These are phyloP conservation scores for Parietaria judaica DNA, from an alignment of 306 rosid species.

Conservation along the genomic window DNA sequence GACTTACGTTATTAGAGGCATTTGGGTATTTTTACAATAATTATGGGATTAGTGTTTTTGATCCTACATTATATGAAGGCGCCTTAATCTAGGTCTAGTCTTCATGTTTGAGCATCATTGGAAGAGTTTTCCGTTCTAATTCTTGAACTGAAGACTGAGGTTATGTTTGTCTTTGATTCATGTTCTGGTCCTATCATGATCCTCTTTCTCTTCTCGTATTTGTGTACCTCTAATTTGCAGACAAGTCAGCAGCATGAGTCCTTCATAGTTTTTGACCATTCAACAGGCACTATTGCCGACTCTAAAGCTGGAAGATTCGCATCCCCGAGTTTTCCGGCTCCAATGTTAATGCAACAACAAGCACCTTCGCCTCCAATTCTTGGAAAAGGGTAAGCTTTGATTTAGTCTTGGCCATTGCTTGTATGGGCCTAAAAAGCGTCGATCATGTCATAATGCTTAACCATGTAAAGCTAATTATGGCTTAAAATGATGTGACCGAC, in stretches of 20 bases:
- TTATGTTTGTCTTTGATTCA: too few species aligned
- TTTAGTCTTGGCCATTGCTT: conserved; percentile 1
- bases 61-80: too few species aligned
- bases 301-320: conserved; percentile 40
- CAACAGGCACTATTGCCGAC: conserved; percentile 39
- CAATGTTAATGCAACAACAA: conserved; percentile 47
- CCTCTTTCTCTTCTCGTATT: conserved; percentile 6
- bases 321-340: conserved; percentile 45
- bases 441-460: neutral
- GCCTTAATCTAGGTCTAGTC: too few species aligned
- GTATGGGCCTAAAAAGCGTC: neutral
- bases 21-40: too few species aligned
- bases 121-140: too few species aligned
- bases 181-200: neutral
- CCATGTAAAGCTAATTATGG: neutral
- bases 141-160: too few species aligned
- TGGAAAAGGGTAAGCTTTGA: conserved; percentile 71
- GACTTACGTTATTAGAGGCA: too few species aligned
- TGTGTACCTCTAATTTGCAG: conserved; percentile 19
- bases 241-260: conserved; percentile 44
- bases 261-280: conserved; percentile 42
- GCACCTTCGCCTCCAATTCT: conserved; percentile 49
- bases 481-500: neutral
- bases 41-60: too few species aligned
- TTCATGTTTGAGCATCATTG: too few species aligned